Conservation (phyloP, 495 filamentous ascomycete genomes). For the Tuber aestivum region DNA sequence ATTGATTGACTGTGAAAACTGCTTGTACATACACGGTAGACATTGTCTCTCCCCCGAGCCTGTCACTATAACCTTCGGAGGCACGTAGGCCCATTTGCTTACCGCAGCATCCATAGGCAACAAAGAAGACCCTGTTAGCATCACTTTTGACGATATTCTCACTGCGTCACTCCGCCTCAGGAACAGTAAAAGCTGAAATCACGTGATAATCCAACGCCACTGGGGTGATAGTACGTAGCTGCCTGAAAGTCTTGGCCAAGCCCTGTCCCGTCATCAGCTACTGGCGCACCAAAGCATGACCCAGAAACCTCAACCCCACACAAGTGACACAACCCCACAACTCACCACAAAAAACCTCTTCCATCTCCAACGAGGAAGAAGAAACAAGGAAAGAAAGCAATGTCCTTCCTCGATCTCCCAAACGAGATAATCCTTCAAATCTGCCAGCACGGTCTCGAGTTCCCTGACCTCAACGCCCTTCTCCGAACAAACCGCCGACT, state of each 20-base stretch:
- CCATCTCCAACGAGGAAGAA: slow-evolving; percentile 1
- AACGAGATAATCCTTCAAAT: slow-evolving; percentile 4
- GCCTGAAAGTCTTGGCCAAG: neutral
- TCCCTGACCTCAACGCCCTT: slow-evolving; percentile 2
- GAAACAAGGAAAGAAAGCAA: neutral
- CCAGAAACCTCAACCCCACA: neutral
- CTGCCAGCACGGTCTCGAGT: neutral
- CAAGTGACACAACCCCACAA: neutral
- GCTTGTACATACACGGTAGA: neutral
- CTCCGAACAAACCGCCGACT: slow-evolving; percentile 4
- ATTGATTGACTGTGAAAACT: neutral
- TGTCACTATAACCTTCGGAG: neutral
- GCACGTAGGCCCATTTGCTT: too few species aligned
- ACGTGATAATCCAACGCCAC: neutral
- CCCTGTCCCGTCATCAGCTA: neutral
- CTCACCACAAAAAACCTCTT: neutral
- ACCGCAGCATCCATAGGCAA: neutral
- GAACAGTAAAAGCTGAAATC: neutral
- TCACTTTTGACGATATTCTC: neutral
- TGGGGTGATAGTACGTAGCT: too few species aligned
- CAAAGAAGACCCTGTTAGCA: neutral
- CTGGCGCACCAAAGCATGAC: too few species aligned
- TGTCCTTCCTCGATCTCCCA: slow-evolving; percentile 5
- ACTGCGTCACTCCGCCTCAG: neutral
- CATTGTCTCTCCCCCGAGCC: neutral